phyloP scores from a whole-genome alignment of 257 asterid species.

The Schizonepeta tenuifolia region DNA sequence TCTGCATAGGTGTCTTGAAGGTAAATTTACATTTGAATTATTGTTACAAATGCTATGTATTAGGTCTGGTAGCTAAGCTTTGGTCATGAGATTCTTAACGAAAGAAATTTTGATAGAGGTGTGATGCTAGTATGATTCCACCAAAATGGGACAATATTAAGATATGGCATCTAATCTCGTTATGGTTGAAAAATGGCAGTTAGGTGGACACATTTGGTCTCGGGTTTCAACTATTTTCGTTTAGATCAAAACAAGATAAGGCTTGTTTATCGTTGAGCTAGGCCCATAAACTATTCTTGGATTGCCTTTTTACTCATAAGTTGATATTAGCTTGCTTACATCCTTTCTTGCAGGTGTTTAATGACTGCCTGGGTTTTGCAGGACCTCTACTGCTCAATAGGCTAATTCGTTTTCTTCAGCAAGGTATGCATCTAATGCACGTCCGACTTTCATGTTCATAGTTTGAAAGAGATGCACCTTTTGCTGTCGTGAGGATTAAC shows the following conservation, averaged over 20 bases:
- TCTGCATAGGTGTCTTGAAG: constrained; percentile 76
- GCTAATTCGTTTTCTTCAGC: constrained; percentile 87
- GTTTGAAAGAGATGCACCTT: too few species aligned
- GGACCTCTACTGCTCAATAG: constrained; percentile 93
- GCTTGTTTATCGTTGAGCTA: not conserved
- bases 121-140: not conserved
- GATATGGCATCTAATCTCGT: not conserved
- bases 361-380: constrained; percentile 89
- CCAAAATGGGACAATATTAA: not conserved
- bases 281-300: constrained; percentile 6
- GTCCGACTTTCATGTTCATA: not conserved
- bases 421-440: constrained; percentile 53
- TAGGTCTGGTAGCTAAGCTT: constrained; percentile 4
- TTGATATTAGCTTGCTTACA: constrained; percentile 20
- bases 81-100: not conserved
- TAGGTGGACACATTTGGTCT: not conserved
- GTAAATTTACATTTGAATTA: constrained; percentile 52
- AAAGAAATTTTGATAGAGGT: not conserved
- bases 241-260: not conserved
- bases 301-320: not conserved
- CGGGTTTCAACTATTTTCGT: not conserved
- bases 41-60: constrained; percentile 37
- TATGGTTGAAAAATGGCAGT: not conserved
- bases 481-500: too few species aligned
- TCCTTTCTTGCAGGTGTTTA: constrained; percentile 71